These are phyloP conservation scores for Trichoderma guizhouense DNA, from an alignment of 2,329 filamentous ascomycete species.

Conservation along the genomic window DNA sequence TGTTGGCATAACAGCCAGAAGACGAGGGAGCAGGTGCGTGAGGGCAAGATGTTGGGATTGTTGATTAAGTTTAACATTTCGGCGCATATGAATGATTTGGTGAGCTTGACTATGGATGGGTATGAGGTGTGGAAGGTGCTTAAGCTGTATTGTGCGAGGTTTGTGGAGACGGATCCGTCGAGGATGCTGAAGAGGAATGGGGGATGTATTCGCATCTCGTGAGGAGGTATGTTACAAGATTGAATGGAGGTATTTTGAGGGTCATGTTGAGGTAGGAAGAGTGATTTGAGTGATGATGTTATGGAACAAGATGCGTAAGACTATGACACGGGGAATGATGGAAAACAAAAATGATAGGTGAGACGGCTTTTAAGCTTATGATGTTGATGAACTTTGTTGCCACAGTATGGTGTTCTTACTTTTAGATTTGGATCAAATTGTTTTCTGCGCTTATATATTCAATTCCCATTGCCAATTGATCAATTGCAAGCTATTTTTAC, in stretches of 20 bases:
- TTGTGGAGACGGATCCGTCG: slow-evolving; percentile 13
- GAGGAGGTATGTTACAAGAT: not conserved
- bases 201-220: slow-evolving; percentile 4
- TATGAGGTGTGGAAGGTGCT: slow-evolving; percentile 16
- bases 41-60: slow-evolving; percentile 15
- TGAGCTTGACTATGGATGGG: slow-evolving; percentile 14
- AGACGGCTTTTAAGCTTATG: not conserved
- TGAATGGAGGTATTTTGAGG: not conserved
- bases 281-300: not conserved
- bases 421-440: not conserved
- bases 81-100: slow-evolving; percentile 13
- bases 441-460: not conserved
- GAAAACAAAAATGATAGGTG: not conserved
- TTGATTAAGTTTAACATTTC: slow-evolving; percentile 17
- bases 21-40: not conserved
- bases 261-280: not conserved
- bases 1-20: slow-evolving; percentile 3
- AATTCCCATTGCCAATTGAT: not conserved
- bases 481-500: not conserved
- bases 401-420: not conserved
- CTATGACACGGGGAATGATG: not conserved
- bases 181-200: slow-evolving; percentile 7
- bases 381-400: not conserved
- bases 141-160: slow-evolving; percentile 14
- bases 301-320: not conserved